Base-by-base conservation (phyloP, 345 rosid species). In the Abelmoschus esculentus region DNA sequence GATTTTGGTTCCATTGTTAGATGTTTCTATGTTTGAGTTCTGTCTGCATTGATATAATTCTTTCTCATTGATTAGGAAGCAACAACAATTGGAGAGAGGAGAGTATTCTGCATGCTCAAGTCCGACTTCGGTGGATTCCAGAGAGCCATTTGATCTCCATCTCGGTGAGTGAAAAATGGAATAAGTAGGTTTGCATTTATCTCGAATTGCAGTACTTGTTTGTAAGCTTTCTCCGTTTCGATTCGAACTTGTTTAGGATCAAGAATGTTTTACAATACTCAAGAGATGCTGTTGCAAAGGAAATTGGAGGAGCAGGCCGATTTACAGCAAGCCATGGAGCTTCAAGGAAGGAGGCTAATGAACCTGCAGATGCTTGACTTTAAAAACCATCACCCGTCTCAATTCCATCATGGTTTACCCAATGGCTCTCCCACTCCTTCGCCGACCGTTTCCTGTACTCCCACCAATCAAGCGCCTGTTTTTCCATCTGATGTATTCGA, bases 271-370 rank as follows among this genome's bases (percentile, higher is more conserved):
- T 82, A 83, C 74, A 80, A 71, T 28, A 75, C 71, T 10, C 90
- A 82, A 59, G 90, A 86, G 69, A 75, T 83, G 76, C 69, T 83
- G 81, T 66, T 81, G 83, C 81, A 87, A 67, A 84, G 83, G 83
- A 88, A 84, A 68, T 57, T 86, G 46, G 90, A 88, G 79, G 93
- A 83, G 40, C 90, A 90, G 62, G 89, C 90, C 72, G 95, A 89
- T 76, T 74, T 88, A 78, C 96, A 83, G 75, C 95, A 79, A 77
- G 90, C 89, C 50, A 73, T 90, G 9, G 87, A 86, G 59, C 80
- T 86, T 44, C 90, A 86, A 19, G 78, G 81, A 42, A 79, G 89
- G 69, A 83, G 86, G 72, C 75, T 88, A 26, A 75, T 84, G 82
- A 81, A 78, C 71, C 66, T 88, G 77, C 89, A 83, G 59, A 86